Evolutionary conservation across 139 green algal genomes (phyloP).

Genomic region (Chlorella sp.): DNA sequence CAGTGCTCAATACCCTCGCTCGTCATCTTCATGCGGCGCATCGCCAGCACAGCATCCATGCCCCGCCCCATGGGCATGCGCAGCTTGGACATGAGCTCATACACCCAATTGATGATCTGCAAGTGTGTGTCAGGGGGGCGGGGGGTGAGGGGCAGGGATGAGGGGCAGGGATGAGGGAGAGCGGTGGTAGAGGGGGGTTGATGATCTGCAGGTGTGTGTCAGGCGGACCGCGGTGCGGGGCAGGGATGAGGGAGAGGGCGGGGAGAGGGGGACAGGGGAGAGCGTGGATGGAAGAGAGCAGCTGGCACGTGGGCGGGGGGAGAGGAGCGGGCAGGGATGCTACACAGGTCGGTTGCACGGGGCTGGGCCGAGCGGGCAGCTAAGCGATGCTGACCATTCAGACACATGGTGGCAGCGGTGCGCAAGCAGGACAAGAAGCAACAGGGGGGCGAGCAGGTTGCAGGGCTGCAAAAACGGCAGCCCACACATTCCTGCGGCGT

Average conservation of each 20-base stretch:
- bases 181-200: slow-evolving; percentile 27
- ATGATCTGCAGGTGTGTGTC: slow-evolving; percentile 35
- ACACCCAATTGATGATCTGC: slow-evolving; percentile 63
- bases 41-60: slow-evolving; percentile 63
- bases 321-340: no score
- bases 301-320: no score
- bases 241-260: neutral
- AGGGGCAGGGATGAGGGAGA: neutral
- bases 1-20: slow-evolving; percentile 50
- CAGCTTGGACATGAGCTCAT: slow-evolving; percentile 76
- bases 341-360: no score
- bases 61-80: slow-evolving; percentile 53
- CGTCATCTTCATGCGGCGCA: slow-evolving; percentile 60
- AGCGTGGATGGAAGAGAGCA: no score
- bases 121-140: neutral
- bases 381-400: neutral
- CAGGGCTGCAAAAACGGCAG: no score
- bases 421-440: neutral
- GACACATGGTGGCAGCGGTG: neutral
- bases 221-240: no score
- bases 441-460: no score
- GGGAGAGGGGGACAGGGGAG: no score
- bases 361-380: no score
- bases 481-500: no score
- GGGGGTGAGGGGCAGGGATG: neutral